Base-by-base conservation (phyloP, 208 protist genomes). In the Wallacemonas sp. region DNA sequence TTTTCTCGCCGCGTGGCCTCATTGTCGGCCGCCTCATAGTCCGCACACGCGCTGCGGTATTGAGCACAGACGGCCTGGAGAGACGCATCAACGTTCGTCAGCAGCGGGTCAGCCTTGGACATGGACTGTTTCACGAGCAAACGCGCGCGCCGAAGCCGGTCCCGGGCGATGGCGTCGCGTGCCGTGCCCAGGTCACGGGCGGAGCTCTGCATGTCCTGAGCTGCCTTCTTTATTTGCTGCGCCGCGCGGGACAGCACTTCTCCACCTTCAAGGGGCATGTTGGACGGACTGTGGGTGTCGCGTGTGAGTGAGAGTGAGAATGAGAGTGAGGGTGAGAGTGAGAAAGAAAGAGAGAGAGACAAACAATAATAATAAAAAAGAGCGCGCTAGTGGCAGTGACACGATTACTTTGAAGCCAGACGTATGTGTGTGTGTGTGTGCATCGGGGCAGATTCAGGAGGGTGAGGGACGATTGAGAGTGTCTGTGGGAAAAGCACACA, bases 191-290 rank as follows among this genome's bases (percentile, higher is more conserved):
- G 68, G 49, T 89, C 83, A 23, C 60, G 46, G 26, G 72, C 46
- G n/a, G 86, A 74, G 23, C 43, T 75, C 41, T 76, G 69, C 24
- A 82, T 55, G 74, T 92, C 86, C 38, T 72, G 52, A 12, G 66
- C 72, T 8, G 86, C 83, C 41, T 78, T 82, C 44, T 39, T 46
- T 6, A 88, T 54, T 43, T 92, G 82, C 69, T 92, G 78, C 17
- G 67, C 62, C n/a, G 77, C 76, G 27, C 78, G 70, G 2, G 76
- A 79, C 19, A 89, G 70, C 1, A 76, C 60, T 57, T 92, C 86
- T 34, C 78, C 81, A 58, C 69, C 74, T 54, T 86, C 83, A 33
- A 88, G 32, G 14, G 86, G 68, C 86, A 92, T 92, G 14, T 19
- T 67, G 0, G 21, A 57, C 9, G 16, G n/a, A n/a, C n/a, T n/a